phyloP scores from a whole-genome alignment of 176 grass and related monocot species.

The Puya raimondii region DNA sequence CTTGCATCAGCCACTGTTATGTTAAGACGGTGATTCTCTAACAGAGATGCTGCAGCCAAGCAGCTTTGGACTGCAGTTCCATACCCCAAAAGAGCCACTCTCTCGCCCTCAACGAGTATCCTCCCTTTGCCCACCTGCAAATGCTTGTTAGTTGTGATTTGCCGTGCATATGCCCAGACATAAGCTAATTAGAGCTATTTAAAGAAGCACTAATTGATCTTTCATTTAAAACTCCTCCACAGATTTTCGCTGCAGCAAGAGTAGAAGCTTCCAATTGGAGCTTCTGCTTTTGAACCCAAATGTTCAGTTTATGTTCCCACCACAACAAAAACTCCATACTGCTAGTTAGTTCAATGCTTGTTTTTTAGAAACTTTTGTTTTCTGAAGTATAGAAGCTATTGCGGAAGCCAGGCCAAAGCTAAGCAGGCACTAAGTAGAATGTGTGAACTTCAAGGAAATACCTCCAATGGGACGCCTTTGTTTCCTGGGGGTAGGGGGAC shows the following conservation, averaged over 20 bases:
- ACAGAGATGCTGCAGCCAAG: slow-evolving; percentile 44
- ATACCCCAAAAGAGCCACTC: slow-evolving; percentile 85
- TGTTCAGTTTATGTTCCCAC: too few relatives aligned
- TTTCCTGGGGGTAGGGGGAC: slow-evolving; percentile 60
- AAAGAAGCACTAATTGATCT: too few relatives aligned
- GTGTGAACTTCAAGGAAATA: background rate
- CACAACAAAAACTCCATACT: too few relatives aligned
- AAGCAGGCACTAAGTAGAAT: background rate
- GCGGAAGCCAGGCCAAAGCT: too few relatives aligned
- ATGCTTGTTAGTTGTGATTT: background rate
- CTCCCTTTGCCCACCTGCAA: slow-evolving; percentile 73
- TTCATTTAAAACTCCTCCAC: too few relatives aligned
- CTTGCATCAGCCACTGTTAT: slow-evolving; percentile 84
- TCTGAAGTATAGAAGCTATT: too few relatives aligned
- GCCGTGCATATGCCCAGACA: background rate
- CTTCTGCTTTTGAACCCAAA: too few relatives aligned
- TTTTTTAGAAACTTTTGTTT: too few relatives aligned
- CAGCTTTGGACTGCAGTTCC: slow-evolving; percentile 87
- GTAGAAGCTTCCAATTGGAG: too few relatives aligned
- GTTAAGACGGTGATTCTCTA: slow-evolving; percentile 49
- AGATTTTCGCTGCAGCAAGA: too few relatives aligned
- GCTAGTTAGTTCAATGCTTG: too few relatives aligned
- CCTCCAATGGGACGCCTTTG: slow-evolving; percentile 82
- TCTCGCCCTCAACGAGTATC: slow-evolving; percentile 64
- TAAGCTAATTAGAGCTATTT: background rate